Evolutionary conservation across 2,329 filamentous ascomycete species (phyloP), one percentile per base, ranked within the genome.

Genomic region (Pseudovirgaria hyperparasitica): DNA sequence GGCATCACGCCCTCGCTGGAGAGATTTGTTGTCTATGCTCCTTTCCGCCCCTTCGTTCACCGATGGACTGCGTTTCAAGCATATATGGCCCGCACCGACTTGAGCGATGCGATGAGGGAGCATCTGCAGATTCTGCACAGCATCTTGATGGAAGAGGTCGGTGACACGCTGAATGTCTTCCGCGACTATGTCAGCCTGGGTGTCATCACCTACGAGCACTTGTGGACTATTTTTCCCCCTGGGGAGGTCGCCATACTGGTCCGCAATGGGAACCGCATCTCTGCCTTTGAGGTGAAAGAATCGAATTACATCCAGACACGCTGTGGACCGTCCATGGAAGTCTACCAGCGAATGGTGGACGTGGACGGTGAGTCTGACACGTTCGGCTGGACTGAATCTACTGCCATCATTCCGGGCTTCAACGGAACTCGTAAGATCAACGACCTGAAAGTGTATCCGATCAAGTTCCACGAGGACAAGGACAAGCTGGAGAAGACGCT

Each of bases 31-130:
- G 77, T 81, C 33, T 46, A 53, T 6, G 65, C 63, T 0, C 71
- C 70, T 0, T 80, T 79, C 34, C 55, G 67, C 37, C 68, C 70
- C 0, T 69, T 82, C 25, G 68, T 79, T 21, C 73, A 82, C 47
- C 64, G 75, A 17, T 81, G 74, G 72, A 52, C 44, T 0, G 46
- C 54, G 21, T 37, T 60, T 19, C 28, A 38, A 15, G 37, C 39
- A 21, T 34, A 43, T 20, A 36, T 38, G 13, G 38, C 43, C 20
- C 43, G 39, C 5, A 47, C 40, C 12, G 47, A 51, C 16, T 39
- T 44, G 4, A 34, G 44, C 17, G 35, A 39, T 3, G 46, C 39
- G 11, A 53, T 45, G 9, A 52, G 54, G 27, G 40, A 46, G 21
- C 57, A 62, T 37, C 54, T 52, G 5, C 35, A 49, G 22, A 38